Base-by-base conservation (phyloP, 2,329 filamentous ascomycete genomes). In the Cadophora sp. region DNA sequence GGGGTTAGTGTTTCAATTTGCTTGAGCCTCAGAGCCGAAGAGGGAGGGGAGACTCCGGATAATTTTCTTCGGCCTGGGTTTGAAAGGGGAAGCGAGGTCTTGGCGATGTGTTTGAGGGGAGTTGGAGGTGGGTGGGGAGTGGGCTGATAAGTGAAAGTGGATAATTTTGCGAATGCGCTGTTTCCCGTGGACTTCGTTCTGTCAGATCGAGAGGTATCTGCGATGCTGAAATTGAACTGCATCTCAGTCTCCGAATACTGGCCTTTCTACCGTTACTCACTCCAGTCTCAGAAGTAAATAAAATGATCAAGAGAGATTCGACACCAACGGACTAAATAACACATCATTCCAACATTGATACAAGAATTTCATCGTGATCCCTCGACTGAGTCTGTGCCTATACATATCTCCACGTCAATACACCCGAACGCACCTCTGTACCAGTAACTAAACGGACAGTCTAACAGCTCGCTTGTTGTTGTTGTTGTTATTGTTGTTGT, bases 341-440 rank as follows among this genome's bases (percentile, higher is more conserved):
- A 58, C 55, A 37, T 24, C 53, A n/a, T 58, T 58, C 55, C 24
- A 37, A 58, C 26, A 37, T 58, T 58, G 55, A 58, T 58, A 58
- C 55, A 58, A 58, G 55, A 58, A 58, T 37, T 37, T 58, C 31
- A 37, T 58, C 55, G 55, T 58, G 19, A 37, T 40, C 55, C 31
- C 51, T 27, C 27, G 29, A 6, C n/a, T 34, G 40, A 16, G 40
- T 58, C 55, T 19, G 11, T 37, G 24, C 22, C 0, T 40, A 24
- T 24, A 58, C n/a, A 58, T 58, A 5, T 37, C 29, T n/a, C 31
- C 3, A 3, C 19, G 26, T 31, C 55, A 58, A 7, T 11, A 22
- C 19, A 37, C 19, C 3, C 3, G 31, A 24, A n/a, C 29, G n/a
- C 19, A 6, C 9, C 24, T 9, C 29, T 37, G 29, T 40, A 37